Conservation (phyloP, 371 early-diverging fungal genomes). For the Mortierella sp. region DNA sequence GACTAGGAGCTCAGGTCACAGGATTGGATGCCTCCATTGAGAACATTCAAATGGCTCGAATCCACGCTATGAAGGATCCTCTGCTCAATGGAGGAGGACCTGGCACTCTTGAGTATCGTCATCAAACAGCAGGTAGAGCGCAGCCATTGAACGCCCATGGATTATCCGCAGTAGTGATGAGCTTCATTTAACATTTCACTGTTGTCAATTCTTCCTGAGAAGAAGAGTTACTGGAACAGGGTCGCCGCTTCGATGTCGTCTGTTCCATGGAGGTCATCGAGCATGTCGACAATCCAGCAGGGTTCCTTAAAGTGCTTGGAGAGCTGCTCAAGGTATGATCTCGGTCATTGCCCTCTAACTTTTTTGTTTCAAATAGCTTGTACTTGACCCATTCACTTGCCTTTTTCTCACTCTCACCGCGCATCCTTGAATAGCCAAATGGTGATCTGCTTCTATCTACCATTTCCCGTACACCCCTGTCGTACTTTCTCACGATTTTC, state of each 20-base stretch:
- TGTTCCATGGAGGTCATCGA: constrained; percentile 93
- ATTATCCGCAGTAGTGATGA: background rate
- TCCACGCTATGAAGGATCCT: constrained; percentile 77
- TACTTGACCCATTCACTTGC: too few relatives aligned
- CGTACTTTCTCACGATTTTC: constrained; percentile 83
- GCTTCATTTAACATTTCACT: background rate
- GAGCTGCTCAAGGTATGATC: constrained; percentile 66
- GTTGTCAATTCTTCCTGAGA: background rate
- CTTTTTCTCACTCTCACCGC: background rate
- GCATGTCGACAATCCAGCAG: constrained; percentile 83
- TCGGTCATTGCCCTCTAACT: background rate
- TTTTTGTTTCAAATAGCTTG: too few relatives aligned
- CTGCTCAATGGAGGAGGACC: constrained; percentile 61
- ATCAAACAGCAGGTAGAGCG: constrained; percentile 76
- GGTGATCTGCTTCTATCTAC: constrained; percentile 89
- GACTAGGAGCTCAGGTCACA: constrained; percentile 84
- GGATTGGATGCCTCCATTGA: constrained; percentile 90
- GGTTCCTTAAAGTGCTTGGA: constrained; percentile 76
- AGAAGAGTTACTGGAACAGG: constrained; percentile 70
- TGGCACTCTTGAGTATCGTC: constrained; percentile 70
- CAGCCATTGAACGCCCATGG: background rate
- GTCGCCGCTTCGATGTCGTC: constrained; percentile 82
- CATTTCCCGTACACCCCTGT: constrained; percentile 85
- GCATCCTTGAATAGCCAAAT: constrained; percentile 59
- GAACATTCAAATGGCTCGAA: constrained; percentile 83